Conservation (phyloP, 2,329 filamentous ascomycete species). For the Talaromyces rugulosus region DNA sequence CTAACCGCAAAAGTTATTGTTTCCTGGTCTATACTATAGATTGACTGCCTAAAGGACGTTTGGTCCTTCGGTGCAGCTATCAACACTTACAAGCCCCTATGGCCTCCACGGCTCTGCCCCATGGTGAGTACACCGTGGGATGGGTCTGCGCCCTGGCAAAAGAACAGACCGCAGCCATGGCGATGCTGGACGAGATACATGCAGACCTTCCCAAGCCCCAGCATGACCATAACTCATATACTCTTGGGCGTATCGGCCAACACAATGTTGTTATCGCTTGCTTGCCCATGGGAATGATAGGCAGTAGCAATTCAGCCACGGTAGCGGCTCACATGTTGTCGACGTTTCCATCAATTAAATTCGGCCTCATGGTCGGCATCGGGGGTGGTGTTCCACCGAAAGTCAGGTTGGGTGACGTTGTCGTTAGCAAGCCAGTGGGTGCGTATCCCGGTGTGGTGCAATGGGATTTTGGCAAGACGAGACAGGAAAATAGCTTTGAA, state of each 20-base stretch:
- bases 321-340: constrained; percentile 26
- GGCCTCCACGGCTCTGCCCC: too few relatives aligned
- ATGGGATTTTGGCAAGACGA: constrained; percentile 6
- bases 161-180: constrained; percentile 14
- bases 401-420: constrained; percentile 8
- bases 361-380: constrained; percentile 42
- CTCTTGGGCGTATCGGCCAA: constrained; percentile 18
- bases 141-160: constrained; percentile 12
- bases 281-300: constrained; percentile 24
- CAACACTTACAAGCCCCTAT: too few relatives aligned
- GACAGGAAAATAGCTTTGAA: not conserved
- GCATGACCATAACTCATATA: constrained; percentile 22
- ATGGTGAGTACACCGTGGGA: constrained; percentile 9
- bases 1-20: too few relatives aligned
- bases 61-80: too few relatives aligned
- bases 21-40: too few relatives aligned
- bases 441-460: constrained; percentile 2
- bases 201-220: constrained; percentile 7
- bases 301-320: constrained; percentile 23
- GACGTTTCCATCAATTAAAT: constrained; percentile 22
- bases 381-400: constrained; percentile 20
- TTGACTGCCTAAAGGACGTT: too few relatives aligned
- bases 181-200: constrained; percentile 15
- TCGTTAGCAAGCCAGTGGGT: constrained; percentile 1
- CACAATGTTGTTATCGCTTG: constrained; percentile 24